Conservation (phyloP, 2,329 filamentous ascomycete genomes). For the Diaporthe humulicola region DNA sequence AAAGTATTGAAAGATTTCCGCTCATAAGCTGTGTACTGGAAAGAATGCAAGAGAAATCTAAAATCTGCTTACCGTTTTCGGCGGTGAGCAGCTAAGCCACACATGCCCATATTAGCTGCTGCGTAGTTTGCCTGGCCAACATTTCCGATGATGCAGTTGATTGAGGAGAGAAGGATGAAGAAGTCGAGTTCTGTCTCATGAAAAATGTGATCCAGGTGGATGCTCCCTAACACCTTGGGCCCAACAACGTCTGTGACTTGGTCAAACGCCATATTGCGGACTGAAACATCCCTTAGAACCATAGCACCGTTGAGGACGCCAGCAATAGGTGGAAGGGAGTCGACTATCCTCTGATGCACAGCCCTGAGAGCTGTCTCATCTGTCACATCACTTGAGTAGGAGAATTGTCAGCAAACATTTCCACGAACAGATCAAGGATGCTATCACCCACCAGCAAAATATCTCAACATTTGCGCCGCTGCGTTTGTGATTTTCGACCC, state of each 20-base stretch:
- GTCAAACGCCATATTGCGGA: conserved; percentile 43
- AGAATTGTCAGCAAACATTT: neutral
- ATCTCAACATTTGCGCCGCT: conserved; percentile 6
- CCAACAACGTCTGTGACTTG: conserved; percentile 40
- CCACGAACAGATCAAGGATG: neutral
- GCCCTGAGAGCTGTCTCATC: conserved; percentile 33
- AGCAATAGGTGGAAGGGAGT: conserved; percentile 40
- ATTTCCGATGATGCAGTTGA: conserved; percentile 59
- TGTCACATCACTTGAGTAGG: conserved; percentile 37
- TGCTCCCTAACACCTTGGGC: conserved; percentile 45
- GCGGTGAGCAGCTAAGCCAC: conserved; percentile 38
- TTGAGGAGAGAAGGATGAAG: conserved; percentile 57
- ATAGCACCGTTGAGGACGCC: conserved; percentile 45
- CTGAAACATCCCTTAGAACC: conserved; percentile 43
- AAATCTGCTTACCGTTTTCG: conserved; percentile 32
- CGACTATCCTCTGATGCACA: conserved; percentile 32
- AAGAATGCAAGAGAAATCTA: neutral
- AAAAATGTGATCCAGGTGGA: conserved; percentile 46
- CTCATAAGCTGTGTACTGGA: too few species aligned
- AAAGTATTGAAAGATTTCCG: neutral
- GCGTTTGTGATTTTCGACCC: conserved; percentile 39
- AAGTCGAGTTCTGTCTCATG: conserved; percentile 49
- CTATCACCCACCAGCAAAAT: conserved; percentile 1
- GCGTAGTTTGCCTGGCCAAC: conserved; percentile 59
- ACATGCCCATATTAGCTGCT: conserved; percentile 52